Evolutionary conservation across 805 yeast species (phyloP), one percentile per base, ranked within the genome.

Genomic region (Ogataea corticis): DNA sequence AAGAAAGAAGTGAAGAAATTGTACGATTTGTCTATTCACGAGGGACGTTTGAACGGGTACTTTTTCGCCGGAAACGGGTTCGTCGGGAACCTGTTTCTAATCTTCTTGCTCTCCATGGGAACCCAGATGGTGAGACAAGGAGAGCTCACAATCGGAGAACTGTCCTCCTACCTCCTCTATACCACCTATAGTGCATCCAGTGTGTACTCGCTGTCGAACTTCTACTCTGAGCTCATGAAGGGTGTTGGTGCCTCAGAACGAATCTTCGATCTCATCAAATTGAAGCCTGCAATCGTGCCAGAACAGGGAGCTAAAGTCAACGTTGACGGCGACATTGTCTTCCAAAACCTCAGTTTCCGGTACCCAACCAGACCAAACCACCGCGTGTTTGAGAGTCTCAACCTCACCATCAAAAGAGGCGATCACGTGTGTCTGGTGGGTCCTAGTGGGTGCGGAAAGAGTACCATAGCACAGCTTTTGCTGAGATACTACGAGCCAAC

Each of bases 241-340:
- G 98, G 97, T 45, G 87, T 91, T 7, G 98, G 98, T 41, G 97
- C 98, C 0, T 94, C 97, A 0, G 84, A 90, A 41, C 73, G 98
- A 48, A 79, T 92, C 19, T 91, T 92, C 70, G 98, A 92, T 62
- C 71, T 92, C 40, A 80, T 85, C 48, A 94, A 87, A 49, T 75
- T 89, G 65, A 73, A 81, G 52, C 95, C 97, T 0, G 65, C 72
- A 10, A 88, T 91, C 38, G 73, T 78, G 13, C 79, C 91, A 2
- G 76, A 85, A 1, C 60, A 71, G 17, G 98, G 98, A 19, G 56
- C 57, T 29, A 71, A 69, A 41, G 68, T 76, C 28, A 47, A 60
- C 34, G 57, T 75, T 30, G 68, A 74, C 38, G 85, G 85, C 2
- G 77, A 75, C 42, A 80, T 92, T 25, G 73, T 59, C 43, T 87